Evolutionary conservation across 768 basidiomycete genomes (phyloP), one percentile per base, ranked within the genome.

Genomic region (Pleurotus tuber-regium): DNA sequence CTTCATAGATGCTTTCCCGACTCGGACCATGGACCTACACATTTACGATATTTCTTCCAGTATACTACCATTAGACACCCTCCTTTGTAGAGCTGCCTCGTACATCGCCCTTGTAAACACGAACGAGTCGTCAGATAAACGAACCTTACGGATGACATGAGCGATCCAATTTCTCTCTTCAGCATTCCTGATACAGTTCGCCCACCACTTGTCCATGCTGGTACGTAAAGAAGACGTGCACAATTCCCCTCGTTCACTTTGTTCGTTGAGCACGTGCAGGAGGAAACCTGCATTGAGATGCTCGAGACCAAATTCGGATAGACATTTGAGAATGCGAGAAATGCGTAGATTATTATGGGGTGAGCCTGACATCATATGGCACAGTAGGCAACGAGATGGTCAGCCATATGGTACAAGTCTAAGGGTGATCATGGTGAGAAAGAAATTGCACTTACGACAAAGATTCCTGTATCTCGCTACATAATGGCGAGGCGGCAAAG

Each of bases 181-280:
- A n/a, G 76, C 73, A 55, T 84, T 74, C 54, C 87, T 72, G 44
- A 87, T 67, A 61, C 87, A 89, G 59, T 86, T 86, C 16, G 81
- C 80, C 87, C 87, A 89, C 83, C 85, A 90, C 51, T 73, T 70
- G 54, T 87, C 87, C 86, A 89, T 88, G 62, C 87, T 89, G 56
- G 67, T 66, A 43, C 65, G 62, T 43, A 88, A 68, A 9, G 66
- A 65, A 8, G 59, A 57, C n/a, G 76, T 70, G 59, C 79, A 71
- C 36, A 90, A 71, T 59, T 76, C 67, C 25, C 70, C 67, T 18
- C 70, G 62, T 61, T 85, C 80, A 58, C 83, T 86, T 61, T 88
- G 87, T 61, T 89, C 84, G 57, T 72, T 77, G 23, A 89, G 72
- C 53, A 89, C 72, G 60, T 86, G 83, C 38, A 89, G 71, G 38